A percentile compares a stretch with the other conserved stretches of the same genome.
These are phyloP conservation scores for Protomyces pachydermus DNA, from an alignment of 1,139 yeast species.

Conservation along the genomic window DNA sequence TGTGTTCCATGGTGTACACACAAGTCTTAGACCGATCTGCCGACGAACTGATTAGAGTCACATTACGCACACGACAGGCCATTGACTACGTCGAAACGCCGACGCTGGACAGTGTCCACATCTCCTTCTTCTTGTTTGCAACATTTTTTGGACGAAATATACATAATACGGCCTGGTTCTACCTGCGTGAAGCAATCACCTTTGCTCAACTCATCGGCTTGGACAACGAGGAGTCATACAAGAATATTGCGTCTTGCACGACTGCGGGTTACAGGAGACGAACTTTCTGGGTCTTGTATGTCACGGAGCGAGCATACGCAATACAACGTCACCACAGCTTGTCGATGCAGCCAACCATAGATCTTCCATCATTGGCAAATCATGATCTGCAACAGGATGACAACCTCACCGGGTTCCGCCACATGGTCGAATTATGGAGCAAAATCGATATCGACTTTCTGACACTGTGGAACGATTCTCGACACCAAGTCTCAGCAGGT, in stretches of 20 bases:
- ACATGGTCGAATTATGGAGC: conserved; percentile 22
- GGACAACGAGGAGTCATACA: conserved; percentile 31
- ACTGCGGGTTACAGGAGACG: conserved; percentile 4
- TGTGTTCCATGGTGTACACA: conserved; percentile 32
- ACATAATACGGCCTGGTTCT: conserved; percentile 31
- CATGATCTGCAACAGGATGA: background rate
- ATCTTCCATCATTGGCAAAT: conserved; percentile 3
- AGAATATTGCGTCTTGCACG: background rate
- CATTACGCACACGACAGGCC: conserved; percentile 28
- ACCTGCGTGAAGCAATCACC: conserved; percentile 33
- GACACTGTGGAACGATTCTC: conserved; percentile 12
- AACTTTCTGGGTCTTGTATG: conserved; percentile 23
- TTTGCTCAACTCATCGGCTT: conserved; percentile 32
- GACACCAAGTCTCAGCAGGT: conserved; percentile 12
- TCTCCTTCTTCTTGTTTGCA: conserved; percentile 33
- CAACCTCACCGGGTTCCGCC: conserved; percentile 14
- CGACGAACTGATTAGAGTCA: conserved; percentile 27
- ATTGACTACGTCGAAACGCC: conserved; percentile 30
- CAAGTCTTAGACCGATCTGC: conserved; percentile 29
- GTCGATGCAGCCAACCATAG: conserved; percentile 20
- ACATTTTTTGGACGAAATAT: conserved; percentile 28
- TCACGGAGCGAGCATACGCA: conserved; percentile 22
- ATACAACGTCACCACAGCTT: conserved; percentile 17
- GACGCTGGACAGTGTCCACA: conserved; percentile 29
- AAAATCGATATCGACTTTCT: conserved; percentile 15